phyloP scores from a whole-genome alignment of 2,329 filamentous ascomycete genomes.

The Diaporthe batatas region DNA sequence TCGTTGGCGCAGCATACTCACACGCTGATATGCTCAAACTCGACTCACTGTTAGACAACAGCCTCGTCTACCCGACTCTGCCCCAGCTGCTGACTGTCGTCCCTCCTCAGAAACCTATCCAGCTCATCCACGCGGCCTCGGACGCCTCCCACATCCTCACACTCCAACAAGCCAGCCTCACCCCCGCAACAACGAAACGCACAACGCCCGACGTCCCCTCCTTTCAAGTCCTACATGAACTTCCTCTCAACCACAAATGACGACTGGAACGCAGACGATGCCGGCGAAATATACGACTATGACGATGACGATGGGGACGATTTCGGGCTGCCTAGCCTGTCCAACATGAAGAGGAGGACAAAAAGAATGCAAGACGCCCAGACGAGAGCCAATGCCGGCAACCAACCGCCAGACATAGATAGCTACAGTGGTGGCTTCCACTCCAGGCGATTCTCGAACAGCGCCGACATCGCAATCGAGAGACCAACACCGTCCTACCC shows the following conservation, averaged over 20 bases:
- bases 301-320: constrained; percentile 94
- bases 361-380: constrained; percentile 64
- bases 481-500: constrained; percentile 86
- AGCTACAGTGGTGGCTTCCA: constrained; percentile 29
- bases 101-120: constrained; percentile 39
- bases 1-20: constrained; percentile 95
- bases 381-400: constrained; percentile 49
- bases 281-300: constrained; percentile 82
- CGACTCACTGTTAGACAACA: constrained; percentile 78
- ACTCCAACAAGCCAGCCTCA: constrained; percentile 58
- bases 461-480: constrained; percentile 94
- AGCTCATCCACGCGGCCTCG: constrained; percentile 75
- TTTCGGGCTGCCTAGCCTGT: constrained; percentile 92
- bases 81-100: constrained; percentile 43
- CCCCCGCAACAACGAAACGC: constrained; percentile 58
- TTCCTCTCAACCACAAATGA: constrained; percentile 86
- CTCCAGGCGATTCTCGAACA: constrained; percentile 76
- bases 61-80: neutral
- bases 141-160: constrained; percentile 76
- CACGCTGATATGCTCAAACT: constrained; percentile 95
- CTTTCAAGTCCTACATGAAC: constrained; percentile 81
- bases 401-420: constrained; percentile 37
- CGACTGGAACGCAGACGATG: constrained; percentile 82
- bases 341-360: constrained; percentile 86
- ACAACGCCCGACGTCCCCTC: constrained; percentile 71